phyloP scores from a whole-genome alignment of 2,329 filamentous ascomycete species.

The Ophiostoma montium region DNA sequence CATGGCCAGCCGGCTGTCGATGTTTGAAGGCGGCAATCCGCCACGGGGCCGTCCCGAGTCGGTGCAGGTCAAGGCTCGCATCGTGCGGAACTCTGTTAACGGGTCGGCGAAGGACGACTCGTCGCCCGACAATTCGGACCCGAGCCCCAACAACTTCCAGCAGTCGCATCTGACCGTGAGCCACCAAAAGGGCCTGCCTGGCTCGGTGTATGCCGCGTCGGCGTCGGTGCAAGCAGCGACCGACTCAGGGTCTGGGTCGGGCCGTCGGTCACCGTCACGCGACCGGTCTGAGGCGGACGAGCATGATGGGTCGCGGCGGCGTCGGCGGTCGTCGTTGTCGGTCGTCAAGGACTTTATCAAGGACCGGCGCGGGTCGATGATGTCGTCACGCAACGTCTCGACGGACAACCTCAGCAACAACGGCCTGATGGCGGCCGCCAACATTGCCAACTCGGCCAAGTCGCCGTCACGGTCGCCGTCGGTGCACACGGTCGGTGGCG shows the following conservation, averaged over 20 bases:
- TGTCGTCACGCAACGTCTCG: constrained; percentile 17
- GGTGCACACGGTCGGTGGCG: constrained; percentile 34
- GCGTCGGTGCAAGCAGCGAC: constrained; percentile 6
- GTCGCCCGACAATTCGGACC: constrained; percentile 26
- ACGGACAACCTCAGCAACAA: constrained; percentile 16
- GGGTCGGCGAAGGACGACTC: constrained; percentile 27
- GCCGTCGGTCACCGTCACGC: constrained; percentile 22
- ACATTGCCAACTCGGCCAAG: constrained; percentile 21
- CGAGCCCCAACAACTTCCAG: constrained; percentile 36
- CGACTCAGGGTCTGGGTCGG: constrained; percentile 15
- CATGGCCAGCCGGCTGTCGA: constrained; percentile 39
- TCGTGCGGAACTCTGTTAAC: constrained; percentile 51
- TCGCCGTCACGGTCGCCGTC: constrained; percentile 35
- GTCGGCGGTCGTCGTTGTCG: constrained; percentile 43
- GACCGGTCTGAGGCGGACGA: constrained; percentile 16
- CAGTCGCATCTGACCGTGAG: constrained; percentile 46
- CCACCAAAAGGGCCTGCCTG: constrained; percentile 28
- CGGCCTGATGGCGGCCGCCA: constrained; percentile 13
- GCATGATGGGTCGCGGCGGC: constrained; percentile 14
- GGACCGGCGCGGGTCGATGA: constrained; percentile 34
- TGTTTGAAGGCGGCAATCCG: constrained; percentile 35
- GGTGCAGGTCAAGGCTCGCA: constrained; percentile 77
- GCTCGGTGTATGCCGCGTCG: constrained; percentile 3
- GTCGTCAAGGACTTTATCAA: constrained; percentile 49
- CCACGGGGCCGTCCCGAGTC: constrained; percentile 50